Evolutionary conservation across 306 rosid species (phyloP), one percentile per base, ranked within the genome.

Genomic region (Notholithocarpus densiflorus): DNA sequence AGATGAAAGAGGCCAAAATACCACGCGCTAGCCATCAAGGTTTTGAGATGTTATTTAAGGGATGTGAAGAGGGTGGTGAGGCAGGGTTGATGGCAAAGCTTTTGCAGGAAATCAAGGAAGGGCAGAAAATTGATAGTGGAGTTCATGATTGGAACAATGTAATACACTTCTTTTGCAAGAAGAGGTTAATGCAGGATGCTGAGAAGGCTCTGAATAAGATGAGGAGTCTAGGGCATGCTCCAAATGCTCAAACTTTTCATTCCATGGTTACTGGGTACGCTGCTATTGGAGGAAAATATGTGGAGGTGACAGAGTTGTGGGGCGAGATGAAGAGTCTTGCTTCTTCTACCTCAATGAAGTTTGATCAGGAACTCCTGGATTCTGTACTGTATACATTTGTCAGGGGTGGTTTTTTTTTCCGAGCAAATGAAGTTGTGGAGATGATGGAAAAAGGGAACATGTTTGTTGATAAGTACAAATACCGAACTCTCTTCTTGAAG

Each of bases 71-170:
- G 48, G 83, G 79, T 14, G 80, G 82, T 73, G 90, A 90, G 82
- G 78, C 90, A 27, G 84, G 89, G 62, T 74, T 92, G 70, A 82
- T 90, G 92, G 81, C 77, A 74, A 89, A 90, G 79, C 89, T 94
- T 34, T 85, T 94, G 83, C 92, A 79, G 83, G 97, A 94, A 90
- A 92, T 92, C 78, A 85, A 85, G 87, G 96, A 88, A 75, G 98
- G 97, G 77, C 94, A 89, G 80, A 87, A 71, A 45, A 83, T 82
- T 71, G 92, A 90, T 77, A 83, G 78, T 32, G 96, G 92, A 76
- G 93, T 90, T 75, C 94, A 94, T 83, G 98, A 94, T 69, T 94
- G 98, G 97, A 94, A 94, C 75, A 94, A 90, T 27, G 89, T 94
- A 55, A 89, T 94, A 84, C 94, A 92, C 77, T 92, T 92, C 53